These are phyloP conservation scores for Plenodomus tracheiphilus DNA, from an alignment of 2,329 filamentous ascomycete genomes.

Conservation along the genomic window DNA sequence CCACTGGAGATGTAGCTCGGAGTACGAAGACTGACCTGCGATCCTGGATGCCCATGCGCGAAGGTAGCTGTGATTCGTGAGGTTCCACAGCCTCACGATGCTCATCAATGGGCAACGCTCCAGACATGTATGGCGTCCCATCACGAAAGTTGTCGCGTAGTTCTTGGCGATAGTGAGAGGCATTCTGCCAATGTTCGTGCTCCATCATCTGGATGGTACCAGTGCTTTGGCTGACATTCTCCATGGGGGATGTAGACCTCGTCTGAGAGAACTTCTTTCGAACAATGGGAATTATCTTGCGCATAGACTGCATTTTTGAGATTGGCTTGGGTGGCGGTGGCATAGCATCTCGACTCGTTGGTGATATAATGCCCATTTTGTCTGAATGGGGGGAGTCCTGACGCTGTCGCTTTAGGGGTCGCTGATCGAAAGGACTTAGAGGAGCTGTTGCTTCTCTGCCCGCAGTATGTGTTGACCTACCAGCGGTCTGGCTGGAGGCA, in stretches of 20 bases:
- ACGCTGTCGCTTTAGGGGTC: constrained; percentile 38
- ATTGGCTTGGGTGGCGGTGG: constrained; percentile 41
- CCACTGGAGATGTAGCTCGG: constrained; percentile 20
- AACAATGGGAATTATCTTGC: constrained; percentile 26
- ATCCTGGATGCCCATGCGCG: constrained; percentile 7
- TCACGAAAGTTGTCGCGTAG: constrained; percentile 3
- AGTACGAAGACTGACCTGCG: constrained; percentile 21
- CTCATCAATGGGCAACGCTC: constrained; percentile 23
- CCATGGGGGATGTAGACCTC: constrained; percentile 5
- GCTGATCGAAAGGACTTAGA: constrained; percentile 16
- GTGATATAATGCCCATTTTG: constrained; percentile 15
- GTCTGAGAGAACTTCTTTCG: constrained; percentile 26
- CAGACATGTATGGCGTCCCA: constrained; percentile 27
- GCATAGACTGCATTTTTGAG: constrained; percentile 31
- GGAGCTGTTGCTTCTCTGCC: constrained; percentile 7
- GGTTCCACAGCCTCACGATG: neutral
- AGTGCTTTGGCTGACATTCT: neutral
- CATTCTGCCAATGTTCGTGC: constrained; percentile 10
- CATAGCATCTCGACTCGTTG: constrained; percentile 42
- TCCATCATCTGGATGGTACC: constrained; percentile 19
- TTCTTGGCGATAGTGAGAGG: neutral
- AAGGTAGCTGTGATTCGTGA: constrained; percentile 4
- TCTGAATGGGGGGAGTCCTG: constrained; percentile 32
- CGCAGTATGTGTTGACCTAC: constrained; percentile 22
- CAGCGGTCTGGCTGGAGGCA: constrained; percentile 29